These are phyloP conservation scores for Biancaea sappan DNA, from an alignment of 306 rosid species.

Conservation along the genomic window DNA sequence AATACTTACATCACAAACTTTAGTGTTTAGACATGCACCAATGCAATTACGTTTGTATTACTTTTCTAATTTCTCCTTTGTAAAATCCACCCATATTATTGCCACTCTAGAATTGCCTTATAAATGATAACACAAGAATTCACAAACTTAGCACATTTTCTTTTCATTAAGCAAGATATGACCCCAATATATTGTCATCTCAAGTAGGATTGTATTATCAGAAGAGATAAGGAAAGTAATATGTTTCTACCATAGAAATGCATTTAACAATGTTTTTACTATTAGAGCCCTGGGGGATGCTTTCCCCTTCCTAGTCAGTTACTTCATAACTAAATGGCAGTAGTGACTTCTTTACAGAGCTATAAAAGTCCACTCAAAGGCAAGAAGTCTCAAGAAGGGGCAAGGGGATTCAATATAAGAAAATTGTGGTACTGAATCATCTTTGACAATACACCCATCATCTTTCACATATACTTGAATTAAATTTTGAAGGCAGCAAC, in stretches of 20 bases:
- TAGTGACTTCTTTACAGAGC: not conserved
- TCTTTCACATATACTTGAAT: not conserved
- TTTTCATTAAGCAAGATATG: not conserved
- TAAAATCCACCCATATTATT: not conserved
- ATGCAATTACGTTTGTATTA: not conserved
- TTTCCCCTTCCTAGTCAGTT: not conserved
- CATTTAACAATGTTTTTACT: not conserved
- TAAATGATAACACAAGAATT: not conserved
- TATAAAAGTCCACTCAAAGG: not conserved
- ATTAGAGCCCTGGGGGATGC: not conserved
- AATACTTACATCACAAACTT: not conserved
- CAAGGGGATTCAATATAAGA: not conserved
- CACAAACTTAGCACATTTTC: not conserved
- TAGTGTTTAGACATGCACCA: constrained; percentile 4
- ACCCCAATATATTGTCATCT: not conserved
- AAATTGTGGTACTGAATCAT: not conserved
- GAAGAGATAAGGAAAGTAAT: not conserved
- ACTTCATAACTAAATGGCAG: not conserved
- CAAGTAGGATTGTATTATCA: not conserved
- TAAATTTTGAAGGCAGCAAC: constrained; percentile 16
- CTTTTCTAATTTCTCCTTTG: not conserved
- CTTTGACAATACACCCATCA: not conserved
- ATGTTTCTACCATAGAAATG: not conserved
- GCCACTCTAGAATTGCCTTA: not conserved
- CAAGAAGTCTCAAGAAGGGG: not conserved